Evolutionary conservation across 352 stramenopile species (phyloP).

Genomic region (Phytopythium aichiense): DNA sequence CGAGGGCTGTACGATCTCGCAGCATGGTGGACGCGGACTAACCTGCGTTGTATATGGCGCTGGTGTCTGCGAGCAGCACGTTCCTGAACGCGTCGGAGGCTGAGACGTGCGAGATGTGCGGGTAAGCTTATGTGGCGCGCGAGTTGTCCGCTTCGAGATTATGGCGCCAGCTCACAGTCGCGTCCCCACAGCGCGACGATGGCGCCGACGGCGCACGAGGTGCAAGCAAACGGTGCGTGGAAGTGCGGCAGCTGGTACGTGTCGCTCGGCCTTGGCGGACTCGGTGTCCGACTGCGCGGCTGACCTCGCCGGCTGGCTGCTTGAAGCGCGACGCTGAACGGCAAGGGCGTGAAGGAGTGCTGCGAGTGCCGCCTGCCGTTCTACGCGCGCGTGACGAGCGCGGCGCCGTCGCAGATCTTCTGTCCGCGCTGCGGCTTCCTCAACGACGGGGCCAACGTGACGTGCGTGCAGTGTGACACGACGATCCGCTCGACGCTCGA

Average conservation of each 20-base stretch:
- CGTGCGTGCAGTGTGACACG: constrained; percentile 73
- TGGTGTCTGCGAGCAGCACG: constrained; percentile 26
- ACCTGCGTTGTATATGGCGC: not conserved
- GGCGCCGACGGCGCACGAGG: constrained; percentile 63
- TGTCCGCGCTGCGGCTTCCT: constrained; percentile 71
- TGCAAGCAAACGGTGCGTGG: constrained; percentile 66
- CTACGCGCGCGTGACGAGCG: constrained; percentile 61
- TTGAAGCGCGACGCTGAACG: constrained; percentile 46
- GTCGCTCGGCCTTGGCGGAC: not conserved
- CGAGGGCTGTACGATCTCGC: not conserved
- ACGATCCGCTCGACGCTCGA: constrained; percentile 72
- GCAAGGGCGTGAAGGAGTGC: constrained; percentile 59
- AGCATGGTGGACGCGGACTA: no score
- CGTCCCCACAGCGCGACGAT: constrained; percentile 34
- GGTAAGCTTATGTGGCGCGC: constrained; percentile 24
- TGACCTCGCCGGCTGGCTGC: not conserved
- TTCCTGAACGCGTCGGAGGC: constrained; percentile 61
- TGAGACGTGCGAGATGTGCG: constrained; percentile 65
- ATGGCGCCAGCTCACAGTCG: not conserved
- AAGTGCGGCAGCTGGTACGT: constrained; percentile 67
- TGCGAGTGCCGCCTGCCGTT: constrained; percentile 53
- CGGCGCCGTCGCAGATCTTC: constrained; percentile 70
- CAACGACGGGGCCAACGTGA: constrained; percentile 61
- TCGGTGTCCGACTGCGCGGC: not conserved
- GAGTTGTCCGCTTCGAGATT: not conserved